phyloP scores from a whole-genome alignment of 192 early-diverging fungal species.

The Neocallimastix lanati region DNA sequence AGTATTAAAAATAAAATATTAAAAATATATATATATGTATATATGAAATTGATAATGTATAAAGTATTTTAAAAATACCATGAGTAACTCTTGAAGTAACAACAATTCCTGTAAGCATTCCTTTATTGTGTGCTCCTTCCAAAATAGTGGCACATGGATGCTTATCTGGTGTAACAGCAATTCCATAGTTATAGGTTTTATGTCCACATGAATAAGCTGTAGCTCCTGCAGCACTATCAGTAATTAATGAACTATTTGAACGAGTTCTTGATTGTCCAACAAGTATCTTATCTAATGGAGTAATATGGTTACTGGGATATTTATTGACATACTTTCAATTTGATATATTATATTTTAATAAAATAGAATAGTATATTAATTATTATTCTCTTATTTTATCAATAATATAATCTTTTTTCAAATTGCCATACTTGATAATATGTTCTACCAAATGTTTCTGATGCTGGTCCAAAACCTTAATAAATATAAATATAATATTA shows the following conservation, averaged over 20 bases:
- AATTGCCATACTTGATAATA: neutral
- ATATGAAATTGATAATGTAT: too few species aligned
- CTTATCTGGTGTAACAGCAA: conserved; percentile 49
- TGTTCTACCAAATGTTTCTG: conserved; percentile 54
- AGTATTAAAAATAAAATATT: too few species aligned
- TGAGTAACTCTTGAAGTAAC: conserved; percentile 90
- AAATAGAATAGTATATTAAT: conserved; percentile 1
- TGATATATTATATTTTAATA: neutral
- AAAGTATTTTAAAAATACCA: too few species aligned
- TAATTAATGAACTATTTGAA: conserved; percentile 60
- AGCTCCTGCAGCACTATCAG: conserved; percentile 92
- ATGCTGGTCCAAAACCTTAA: conserved; percentile 88
- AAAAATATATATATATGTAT: too few species aligned
- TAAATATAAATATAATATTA: too few species aligned
- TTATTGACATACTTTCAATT: neutral
- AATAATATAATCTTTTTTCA: too few species aligned
- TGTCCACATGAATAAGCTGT: conserved; percentile 82
- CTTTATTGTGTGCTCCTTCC: conserved; percentile 72
- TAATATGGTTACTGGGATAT: neutral
- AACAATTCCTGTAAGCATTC: conserved; percentile 76
- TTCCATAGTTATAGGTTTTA: conserved; percentile 89
- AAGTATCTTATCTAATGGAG: conserved; percentile 45
- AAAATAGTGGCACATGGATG: conserved; percentile 80
- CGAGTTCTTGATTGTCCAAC: conserved; percentile 81
- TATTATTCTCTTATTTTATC: neutral